phyloP scores from a whole-genome alignment of 441 rosid genomes.

The Gossypium gossypioides region DNA sequence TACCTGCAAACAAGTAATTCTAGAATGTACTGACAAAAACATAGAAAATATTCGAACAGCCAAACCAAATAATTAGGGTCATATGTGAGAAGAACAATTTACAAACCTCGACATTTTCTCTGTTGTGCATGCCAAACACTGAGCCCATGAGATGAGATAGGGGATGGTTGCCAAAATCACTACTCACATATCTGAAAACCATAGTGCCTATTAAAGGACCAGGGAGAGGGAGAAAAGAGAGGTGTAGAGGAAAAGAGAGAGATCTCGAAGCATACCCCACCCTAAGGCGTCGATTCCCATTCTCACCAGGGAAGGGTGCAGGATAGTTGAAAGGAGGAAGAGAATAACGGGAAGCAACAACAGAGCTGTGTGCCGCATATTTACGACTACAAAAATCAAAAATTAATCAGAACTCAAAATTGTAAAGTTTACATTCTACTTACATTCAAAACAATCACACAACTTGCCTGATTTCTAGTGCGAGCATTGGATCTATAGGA shows the following conservation, averaged over 20 bases:
- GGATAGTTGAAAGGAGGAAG: slow-evolving; percentile 70
- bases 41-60: background rate
- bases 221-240: background rate
- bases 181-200: slow-evolving; percentile 48
- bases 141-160: slow-evolving; percentile 98
- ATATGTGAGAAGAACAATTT: background rate
- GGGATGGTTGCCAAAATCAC: slow-evolving; percentile 96
- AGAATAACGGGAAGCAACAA: slow-evolving; percentile 78
- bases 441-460: background rate
- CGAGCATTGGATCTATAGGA: no score
- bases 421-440: background rate
- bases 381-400: slow-evolving; percentile 54
- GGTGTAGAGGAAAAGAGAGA: background rate
- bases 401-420: background rate
- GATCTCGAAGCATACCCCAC: slow-evolving; percentile 39
- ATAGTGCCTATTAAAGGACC: background rate
- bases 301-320: slow-evolving; percentile 44
- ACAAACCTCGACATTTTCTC: slow-evolving; percentile 75
- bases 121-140: slow-evolving; percentile 94
- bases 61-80: background rate
- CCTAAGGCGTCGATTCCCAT: slow-evolving; percentile 63
- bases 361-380: slow-evolving; percentile 86
- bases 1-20: slow-evolving; percentile 35
- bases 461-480: slow-evolving; percentile 62
- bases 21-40: background rate